phyloP scores from a whole-genome alignment of 495 filamentous ascomycete species.

The Pseudoneurospora amorphoporcata region DNA sequence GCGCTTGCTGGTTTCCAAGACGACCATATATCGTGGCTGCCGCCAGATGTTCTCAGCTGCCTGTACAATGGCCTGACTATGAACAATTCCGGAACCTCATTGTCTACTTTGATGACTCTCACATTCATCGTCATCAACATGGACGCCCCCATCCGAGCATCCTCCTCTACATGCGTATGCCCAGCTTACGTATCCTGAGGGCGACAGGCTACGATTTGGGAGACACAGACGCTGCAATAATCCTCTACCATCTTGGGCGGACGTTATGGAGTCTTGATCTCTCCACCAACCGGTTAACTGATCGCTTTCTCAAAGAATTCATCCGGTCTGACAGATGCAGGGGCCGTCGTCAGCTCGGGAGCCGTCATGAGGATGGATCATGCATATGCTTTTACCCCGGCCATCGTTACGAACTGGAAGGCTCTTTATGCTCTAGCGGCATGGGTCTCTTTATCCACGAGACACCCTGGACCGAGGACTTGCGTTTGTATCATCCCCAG shows the following conservation, averaged over 20 bases:
- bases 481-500: background rate
- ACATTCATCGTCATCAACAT: constrained; percentile 15
- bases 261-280: constrained; percentile 39
- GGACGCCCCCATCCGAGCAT: background rate
- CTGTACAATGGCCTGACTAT: constrained; percentile 19
- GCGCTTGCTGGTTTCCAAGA: background rate
- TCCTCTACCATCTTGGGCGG: constrained; percentile 20
- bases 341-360: background rate
- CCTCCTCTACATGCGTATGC: constrained; percentile 4
- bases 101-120: constrained; percentile 37
- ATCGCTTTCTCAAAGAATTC: constrained; percentile 19
- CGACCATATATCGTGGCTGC: background rate
- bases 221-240: constrained; percentile 14
- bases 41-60: constrained; percentile 20
- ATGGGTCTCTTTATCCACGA: background rate
- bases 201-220: constrained; percentile 27
- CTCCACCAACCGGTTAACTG: constrained; percentile 30
- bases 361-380: background rate
- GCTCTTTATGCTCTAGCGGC: background rate
- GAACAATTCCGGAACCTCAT: constrained; percentile 17
- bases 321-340: too few species aligned
- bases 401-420: background rate
- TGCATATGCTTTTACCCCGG: background rate
- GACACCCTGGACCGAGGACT: background rate
- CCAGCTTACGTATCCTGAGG: constrained; percentile 32